Conservation (phyloP, 768 basidiomycete genomes). For the Psilocybe tampanensis region DNA sequence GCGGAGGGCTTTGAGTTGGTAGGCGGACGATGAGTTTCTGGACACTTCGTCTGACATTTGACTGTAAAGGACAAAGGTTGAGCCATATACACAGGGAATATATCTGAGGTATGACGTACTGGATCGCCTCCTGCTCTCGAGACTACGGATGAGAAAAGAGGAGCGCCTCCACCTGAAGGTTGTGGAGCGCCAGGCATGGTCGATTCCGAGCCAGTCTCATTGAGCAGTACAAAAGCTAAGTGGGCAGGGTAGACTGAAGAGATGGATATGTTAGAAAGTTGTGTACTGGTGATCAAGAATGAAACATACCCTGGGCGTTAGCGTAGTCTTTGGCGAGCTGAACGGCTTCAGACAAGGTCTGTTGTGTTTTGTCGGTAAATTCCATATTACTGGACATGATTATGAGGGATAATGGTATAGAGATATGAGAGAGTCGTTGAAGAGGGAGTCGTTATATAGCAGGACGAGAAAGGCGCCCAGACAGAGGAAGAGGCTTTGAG, state of each 20-base stretch:
- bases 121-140: conserved; percentile 86
- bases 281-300: background rate
- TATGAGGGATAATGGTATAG: background rate
- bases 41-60: conserved; percentile 64
- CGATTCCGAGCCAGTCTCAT: conserved; percentile 52
- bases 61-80: conserved; percentile 33
- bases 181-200: conserved; percentile 34
- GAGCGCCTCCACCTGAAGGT: conserved; percentile 34
- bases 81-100: conserved; percentile 5
- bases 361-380: conserved; percentile 84
- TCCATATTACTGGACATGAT: conserved; percentile 61
- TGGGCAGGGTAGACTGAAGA: conserved; percentile 78
- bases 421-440: conserved; percentile 68
- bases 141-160: conserved; percentile 78
- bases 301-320: conserved; percentile 69
- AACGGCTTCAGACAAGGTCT: conserved; percentile 68
- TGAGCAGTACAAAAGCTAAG: conserved; percentile 78
- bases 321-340: conserved; percentile 86
- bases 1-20: conserved; percentile 83
- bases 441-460: conserved; percentile 30
- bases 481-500: background rate
- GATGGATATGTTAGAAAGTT: conserved; percentile 6
- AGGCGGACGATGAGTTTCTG: conserved; percentile 71
- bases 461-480: background rate
- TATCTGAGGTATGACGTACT: conserved; percentile 41